Base-by-base conservation (phyloP, 495 filamentous ascomycete species). In the Xylaria acuta region DNA sequence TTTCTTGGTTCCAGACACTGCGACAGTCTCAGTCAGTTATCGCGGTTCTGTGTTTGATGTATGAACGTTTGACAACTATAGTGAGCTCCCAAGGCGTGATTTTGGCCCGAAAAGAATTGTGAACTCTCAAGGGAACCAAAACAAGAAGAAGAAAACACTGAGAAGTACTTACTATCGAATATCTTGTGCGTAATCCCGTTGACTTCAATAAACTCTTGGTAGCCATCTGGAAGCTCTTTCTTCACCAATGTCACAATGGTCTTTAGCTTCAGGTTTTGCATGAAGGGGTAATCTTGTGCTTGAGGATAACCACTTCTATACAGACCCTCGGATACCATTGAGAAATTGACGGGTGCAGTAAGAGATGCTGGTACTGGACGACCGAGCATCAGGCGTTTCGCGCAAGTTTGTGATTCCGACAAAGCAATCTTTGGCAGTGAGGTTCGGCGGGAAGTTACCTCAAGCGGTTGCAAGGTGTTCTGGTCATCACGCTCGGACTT, bases 171-270 rank as follows among this genome's bases (percentile, higher is more conserved):
- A 60, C 58, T 90, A 72, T 88, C 84, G 75, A 95, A 89, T 30
- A 91, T 86, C 69, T 84, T 79, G 72, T 95, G 93, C 43, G 84
- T 82, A 73, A 97, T 94, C 59, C 83, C 82, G 67, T 88, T 87
- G 25, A 83, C 80, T 43, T 82, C 75, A 70, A 96, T 84, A 74
- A 94, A 97, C 1, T 80, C 67, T 40, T 79, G 71, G 75, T 91
- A 91, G 4, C 83, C 86, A 8, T 86, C 77, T 0, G 91, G 86
- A 22, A 84, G 78, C 3, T 89, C 85, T 71, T 92, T 90, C 5
- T 88, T 85, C 34, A 97, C 93, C 27, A 97, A 83, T n/a, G 92
- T 95, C 62, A 97, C 81, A 41, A 97, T 88, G 32, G 90, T 94
- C 81, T 90, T 93, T 69, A 97, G 80, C 14, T 87, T 82, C 38